Conservation (phyloP, 148 eudicot species). For the Cornus florida region DNA sequence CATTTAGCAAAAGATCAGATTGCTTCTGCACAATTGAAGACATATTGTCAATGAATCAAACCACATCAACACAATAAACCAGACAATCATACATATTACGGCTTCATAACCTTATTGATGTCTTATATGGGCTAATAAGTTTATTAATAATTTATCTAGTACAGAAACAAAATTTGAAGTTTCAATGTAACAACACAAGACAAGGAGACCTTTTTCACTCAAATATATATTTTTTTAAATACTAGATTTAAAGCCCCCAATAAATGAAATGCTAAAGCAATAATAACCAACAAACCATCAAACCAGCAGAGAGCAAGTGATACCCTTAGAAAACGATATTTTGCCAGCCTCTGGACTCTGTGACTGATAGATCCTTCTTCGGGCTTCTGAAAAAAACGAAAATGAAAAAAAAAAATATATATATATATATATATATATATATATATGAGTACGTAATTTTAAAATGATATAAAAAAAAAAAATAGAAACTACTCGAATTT, state of each 20-base stretch:
- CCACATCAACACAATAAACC: not conserved
- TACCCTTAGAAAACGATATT: slow-evolving; percentile 96
- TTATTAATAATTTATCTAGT: not conserved
- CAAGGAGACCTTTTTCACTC: not conserved
- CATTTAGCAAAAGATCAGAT: slow-evolving; percentile 95
- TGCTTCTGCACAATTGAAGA: slow-evolving; percentile 67
- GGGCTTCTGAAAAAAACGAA: slow-evolving; percentile 60
- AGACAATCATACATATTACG: not conserved
- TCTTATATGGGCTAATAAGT: not conserved
- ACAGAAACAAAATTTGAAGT: not conserved
- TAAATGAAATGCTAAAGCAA: not conserved
- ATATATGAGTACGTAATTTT: not conserved
- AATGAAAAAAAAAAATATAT: not conserved
- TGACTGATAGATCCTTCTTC: slow-evolving; percentile 96
- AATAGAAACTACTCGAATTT: not conserved
- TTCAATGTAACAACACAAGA: not conserved
- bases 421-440: not conserved
- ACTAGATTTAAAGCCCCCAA: not conserved
- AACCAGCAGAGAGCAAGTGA: not conserved
- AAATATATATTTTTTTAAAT: not conserved
- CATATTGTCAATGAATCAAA: not conserved
- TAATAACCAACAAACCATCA: slow-evolving; percentile 9
- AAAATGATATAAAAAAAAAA: not conserved
- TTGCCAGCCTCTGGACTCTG: slow-evolving; percentile 94
- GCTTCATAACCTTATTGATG: not conserved